Conservation (phyloP, 306 rosid genomes). For the Rosa rugosa region DNA sequence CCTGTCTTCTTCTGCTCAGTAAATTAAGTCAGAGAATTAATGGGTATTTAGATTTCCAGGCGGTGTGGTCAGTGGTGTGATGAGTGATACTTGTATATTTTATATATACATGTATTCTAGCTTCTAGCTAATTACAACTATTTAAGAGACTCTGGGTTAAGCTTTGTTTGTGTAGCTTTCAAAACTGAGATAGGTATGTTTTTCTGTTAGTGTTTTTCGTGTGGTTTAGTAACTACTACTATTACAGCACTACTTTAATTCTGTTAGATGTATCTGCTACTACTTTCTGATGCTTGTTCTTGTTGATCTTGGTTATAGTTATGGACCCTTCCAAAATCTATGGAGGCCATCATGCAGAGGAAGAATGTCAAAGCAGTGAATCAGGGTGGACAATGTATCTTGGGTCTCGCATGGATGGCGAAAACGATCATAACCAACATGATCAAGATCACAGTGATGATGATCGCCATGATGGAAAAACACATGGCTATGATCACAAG, state of each 20-base stretch:
- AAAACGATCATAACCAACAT: slow-evolving; percentile 16
- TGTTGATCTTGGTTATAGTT: slow-evolving; percentile 8
- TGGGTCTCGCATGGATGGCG: slow-evolving; percentile 57
- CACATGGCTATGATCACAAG: slow-evolving; percentile 17
- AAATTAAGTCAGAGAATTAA: slow-evolving; percentile 65
- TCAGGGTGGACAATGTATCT: slow-evolving; percentile 99
- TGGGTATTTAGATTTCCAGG: slow-evolving; percentile 63
- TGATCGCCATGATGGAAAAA: slow-evolving; percentile 8
- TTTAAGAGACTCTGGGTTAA: slow-evolving; percentile 24
- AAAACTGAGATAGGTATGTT: slow-evolving; percentile 21
- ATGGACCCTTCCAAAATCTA: slow-evolving; percentile 60
- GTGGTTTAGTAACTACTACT: background rate
- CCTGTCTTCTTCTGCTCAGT: slow-evolving; percentile 54
- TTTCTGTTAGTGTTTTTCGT: slow-evolving; percentile 26
- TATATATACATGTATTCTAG: background rate
- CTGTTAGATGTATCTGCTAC: background rate
- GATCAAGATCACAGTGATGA: slow-evolving; percentile 17
- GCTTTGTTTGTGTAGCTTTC: slow-evolving; percentile 22
- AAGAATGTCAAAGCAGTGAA: slow-evolving; percentile 92
- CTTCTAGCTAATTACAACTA: background rate
- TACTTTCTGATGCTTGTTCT: background rate
- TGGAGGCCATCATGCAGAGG: slow-evolving; percentile 44
- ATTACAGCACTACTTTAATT: background rate
- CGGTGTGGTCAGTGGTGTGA: slow-evolving; percentile 42
- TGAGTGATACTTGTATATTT: background rate